Evolutionary conservation across 1,284 basidiomycete genomes (phyloP).

Genomic region (Rhodotorula sp.): DNA sequence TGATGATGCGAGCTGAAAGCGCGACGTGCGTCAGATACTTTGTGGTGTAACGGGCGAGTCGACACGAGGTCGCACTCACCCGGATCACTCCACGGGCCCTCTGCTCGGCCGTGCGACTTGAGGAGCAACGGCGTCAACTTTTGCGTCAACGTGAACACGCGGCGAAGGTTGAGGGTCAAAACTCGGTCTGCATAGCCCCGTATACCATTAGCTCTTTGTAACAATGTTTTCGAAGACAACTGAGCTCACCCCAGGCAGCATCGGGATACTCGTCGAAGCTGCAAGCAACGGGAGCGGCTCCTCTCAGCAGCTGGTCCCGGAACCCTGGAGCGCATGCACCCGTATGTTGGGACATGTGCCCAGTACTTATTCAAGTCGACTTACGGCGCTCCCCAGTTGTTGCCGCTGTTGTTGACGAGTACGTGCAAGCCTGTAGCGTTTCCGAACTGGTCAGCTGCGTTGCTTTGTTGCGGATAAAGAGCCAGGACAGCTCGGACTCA

Average conservation of each 20-base stretch:
- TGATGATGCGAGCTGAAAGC: constrained; percentile 40
- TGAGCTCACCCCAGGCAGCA: constrained; percentile 46
- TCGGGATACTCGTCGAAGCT: constrained; percentile 58
- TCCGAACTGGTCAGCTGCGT: not conserved
- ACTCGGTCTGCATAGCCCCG: constrained; percentile 53
- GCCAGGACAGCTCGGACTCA: constrained; percentile 34
- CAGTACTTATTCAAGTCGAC: not conserved
- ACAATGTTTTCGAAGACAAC: not conserved
- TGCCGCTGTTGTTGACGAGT: constrained; percentile 60
- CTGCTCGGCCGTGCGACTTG: constrained; percentile 32
- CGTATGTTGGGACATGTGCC: no score
- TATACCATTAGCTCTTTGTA: not conserved
- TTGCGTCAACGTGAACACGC: constrained; percentile 69
- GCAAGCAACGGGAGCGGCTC: no score
- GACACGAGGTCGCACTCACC: constrained; percentile 53
- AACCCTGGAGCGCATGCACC: no score
- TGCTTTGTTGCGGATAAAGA: no score
- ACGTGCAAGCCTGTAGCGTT: constrained; percentile 55
- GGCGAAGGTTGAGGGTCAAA: constrained; percentile 64
- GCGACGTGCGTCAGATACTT: not conserved
- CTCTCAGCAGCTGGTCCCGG: no score
- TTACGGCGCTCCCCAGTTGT: constrained; percentile 26
- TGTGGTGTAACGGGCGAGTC: not conserved
- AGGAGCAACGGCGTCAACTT: constrained; percentile 59
- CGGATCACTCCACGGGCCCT: constrained; percentile 46